Evolutionary conservation across 768 basidiomycete species (phyloP), one percentile per base, ranked within the genome.

Genomic region (Kwoniella pini): DNA sequence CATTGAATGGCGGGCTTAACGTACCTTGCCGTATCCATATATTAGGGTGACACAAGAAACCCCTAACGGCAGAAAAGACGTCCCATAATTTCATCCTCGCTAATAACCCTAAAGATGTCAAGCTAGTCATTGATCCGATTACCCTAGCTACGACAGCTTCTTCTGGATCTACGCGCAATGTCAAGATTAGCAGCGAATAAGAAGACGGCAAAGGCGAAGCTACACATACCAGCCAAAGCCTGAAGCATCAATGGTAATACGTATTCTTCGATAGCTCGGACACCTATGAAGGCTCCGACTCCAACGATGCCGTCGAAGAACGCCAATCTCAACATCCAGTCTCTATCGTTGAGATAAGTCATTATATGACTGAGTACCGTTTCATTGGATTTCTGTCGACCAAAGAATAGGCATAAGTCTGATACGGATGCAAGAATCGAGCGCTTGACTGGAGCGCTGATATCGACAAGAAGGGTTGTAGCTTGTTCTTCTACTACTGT

Each of bases 231-330:
- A 53, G 91, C 92, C 26, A 99, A 79, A 0, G 94, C 92, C 69
- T 97, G 94, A 3, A 92, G 85, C 91, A 98, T 93, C 60, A 99
- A 78, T 0, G 96, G 96, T n/a, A 96, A 75, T 53, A 98, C 95
- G 69, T 97, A 98, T 69, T 97, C 93, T 72, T 98, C 96, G 68
- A 98, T 74, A 66, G 91, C 94, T 59, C 88, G 82, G 28, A 89
- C 88, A 1, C 94, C 94, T 2, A 94, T 91, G 79, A 91, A 95
- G 0, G 89, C 90, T 4, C 94, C 94, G 0, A 99, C 92, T 62
- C 91, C 93, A 19, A 97, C 91, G 27, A 96, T 91, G 61, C 89
- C 89, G 74, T 95, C 93, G 71, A 97, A 96, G 78, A 98, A 99
- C 0, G 90, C 90, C 70, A 87, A 85, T 1, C 96, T 84, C 52